Conservation (phyloP, 805 yeast species). For the Metschnikowia shivogae region DNA sequence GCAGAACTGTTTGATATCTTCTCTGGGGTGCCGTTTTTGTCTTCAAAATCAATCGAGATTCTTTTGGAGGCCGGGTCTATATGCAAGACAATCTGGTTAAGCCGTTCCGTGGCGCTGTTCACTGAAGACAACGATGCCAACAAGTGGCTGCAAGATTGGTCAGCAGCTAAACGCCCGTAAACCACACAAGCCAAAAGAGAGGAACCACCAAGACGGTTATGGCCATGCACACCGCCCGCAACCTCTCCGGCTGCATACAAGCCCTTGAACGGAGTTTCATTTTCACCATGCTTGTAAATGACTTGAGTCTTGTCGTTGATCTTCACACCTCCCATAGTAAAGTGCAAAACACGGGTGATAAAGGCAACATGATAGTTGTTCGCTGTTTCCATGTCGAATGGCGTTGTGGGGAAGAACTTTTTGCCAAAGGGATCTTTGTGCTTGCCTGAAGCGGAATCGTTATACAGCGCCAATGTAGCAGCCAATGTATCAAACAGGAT, state of each 20-base stretch:
- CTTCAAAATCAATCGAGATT: constrained; percentile 33
- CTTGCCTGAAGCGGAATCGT: constrained; percentile 39
- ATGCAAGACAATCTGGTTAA: constrained; percentile 17
- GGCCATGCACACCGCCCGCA: constrained; percentile 46
- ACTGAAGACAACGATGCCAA: constrained; percentile 11
- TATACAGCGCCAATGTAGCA: constrained; percentile 37
- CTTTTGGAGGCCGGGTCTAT: constrained; percentile 30
- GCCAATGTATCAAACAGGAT: constrained; percentile 26
- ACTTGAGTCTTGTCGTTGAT: constrained; percentile 45
- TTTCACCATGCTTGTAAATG: constrained; percentile 25
- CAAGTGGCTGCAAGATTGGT: constrained; percentile 33
- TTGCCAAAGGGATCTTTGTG: constrained; percentile 41
- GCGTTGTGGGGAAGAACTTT: constrained; percentile 46
- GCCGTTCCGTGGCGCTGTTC: constrained; percentile 10
- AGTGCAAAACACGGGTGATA: constrained; percentile 57
- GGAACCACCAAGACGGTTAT: constrained; percentile 41
- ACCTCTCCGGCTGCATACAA: constrained; percentile 44
- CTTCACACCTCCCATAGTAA: constrained; percentile 68
- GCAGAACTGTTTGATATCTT: neutral
- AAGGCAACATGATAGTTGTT: constrained; percentile 47
- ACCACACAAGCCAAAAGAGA: constrained; percentile 44
- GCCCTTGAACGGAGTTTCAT: constrained; percentile 28
- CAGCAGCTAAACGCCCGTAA: constrained; percentile 42
- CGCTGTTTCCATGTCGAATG: constrained; percentile 31
- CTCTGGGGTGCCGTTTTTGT: neutral